phyloP scores from a whole-genome alignment of 345 rosid species.

The Lepidium africanum region DNA sequence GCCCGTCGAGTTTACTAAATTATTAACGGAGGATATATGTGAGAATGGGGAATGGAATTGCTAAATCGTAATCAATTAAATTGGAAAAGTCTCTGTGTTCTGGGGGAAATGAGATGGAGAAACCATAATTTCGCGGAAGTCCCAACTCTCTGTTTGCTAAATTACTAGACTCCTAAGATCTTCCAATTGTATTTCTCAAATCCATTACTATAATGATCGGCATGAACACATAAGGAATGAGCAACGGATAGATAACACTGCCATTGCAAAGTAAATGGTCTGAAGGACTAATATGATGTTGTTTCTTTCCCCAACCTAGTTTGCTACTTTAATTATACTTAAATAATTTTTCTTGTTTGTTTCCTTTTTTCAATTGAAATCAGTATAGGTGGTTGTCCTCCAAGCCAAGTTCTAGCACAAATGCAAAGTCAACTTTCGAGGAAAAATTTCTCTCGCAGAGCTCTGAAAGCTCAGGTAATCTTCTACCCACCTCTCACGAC shows the following conservation, averaged over 20 bases:
- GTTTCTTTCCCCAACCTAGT: neutral
- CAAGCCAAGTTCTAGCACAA: constrained; percentile 55
- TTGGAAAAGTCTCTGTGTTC: neutral
- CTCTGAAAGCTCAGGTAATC: constrained; percentile 88
- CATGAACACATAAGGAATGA: neutral
- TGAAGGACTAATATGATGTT: neutral
- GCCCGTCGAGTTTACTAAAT: neutral
- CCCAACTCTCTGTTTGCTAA: neutral
- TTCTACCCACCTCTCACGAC: neutral
- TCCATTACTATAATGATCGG: neutral
- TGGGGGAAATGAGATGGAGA: constrained; percentile 12
- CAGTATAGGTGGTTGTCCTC: constrained; percentile 99
- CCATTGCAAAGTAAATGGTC: neutral
- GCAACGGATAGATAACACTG: constrained; percentile 1
- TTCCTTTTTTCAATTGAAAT: constrained; percentile 22
- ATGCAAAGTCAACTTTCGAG: constrained; percentile 74
- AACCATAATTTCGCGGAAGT: neutral
- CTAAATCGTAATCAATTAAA: neutral
- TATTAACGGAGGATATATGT: neutral
- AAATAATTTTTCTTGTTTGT: constrained; percentile 11
- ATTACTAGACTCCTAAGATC: neutral
- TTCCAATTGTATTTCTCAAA: neutral
- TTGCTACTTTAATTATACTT: neutral
- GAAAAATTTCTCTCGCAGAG: constrained; percentile 95
- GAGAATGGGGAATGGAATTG: neutral